phyloP scores from a whole-genome alignment of 345 rosid species.

The Tarenaya hassleriana region DNA sequence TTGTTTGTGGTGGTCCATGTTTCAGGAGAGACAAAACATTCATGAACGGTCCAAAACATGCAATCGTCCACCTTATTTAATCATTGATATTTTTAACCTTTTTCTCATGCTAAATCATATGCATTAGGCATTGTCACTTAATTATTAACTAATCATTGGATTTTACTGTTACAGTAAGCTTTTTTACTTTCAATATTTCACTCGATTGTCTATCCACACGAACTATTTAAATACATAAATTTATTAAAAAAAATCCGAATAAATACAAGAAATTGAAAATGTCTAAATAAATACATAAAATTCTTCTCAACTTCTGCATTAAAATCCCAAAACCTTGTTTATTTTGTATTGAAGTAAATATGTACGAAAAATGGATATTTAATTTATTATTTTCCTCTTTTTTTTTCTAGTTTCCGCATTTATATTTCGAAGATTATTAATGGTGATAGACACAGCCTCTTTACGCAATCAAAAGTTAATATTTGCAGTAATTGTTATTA shows the following conservation, averaged over 20 bases:
- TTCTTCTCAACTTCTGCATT: too few relatives aligned
- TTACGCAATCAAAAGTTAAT: slow-evolving; percentile 18
- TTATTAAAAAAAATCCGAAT: too few relatives aligned
- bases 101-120: too few relatives aligned
- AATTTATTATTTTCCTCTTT: background rate
- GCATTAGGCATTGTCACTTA: background rate
- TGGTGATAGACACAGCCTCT: slow-evolving; percentile 22
- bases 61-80: slow-evolving; percentile 17
- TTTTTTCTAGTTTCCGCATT: slow-evolving; percentile 6
- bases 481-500: too few relatives aligned
- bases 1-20: slow-evolving; percentile 33
- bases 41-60: slow-evolving; percentile 21
- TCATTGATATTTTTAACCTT: slow-evolving; percentile 21
- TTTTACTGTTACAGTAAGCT: slow-evolving; percentile 1
- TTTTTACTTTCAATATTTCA: too few relatives aligned
- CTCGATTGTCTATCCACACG: too few relatives aligned
- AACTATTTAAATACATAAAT: too few relatives aligned
- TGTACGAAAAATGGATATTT: too few relatives aligned
- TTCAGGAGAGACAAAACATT: slow-evolving; percentile 34
- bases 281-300: too few relatives aligned
- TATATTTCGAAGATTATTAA: background rate
- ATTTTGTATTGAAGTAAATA: too few relatives aligned
- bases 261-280: too few relatives aligned
- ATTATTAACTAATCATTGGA: slow-evolving; percentile 22
- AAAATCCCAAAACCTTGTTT: too few relatives aligned